A percentile compares a stretch with the other conserved stretches of the same genome.
These are phyloP conservation scores for Lachnellula arida DNA, from an alignment of 2,329 filamentous ascomycete species.

Conservation along the genomic window DNA sequence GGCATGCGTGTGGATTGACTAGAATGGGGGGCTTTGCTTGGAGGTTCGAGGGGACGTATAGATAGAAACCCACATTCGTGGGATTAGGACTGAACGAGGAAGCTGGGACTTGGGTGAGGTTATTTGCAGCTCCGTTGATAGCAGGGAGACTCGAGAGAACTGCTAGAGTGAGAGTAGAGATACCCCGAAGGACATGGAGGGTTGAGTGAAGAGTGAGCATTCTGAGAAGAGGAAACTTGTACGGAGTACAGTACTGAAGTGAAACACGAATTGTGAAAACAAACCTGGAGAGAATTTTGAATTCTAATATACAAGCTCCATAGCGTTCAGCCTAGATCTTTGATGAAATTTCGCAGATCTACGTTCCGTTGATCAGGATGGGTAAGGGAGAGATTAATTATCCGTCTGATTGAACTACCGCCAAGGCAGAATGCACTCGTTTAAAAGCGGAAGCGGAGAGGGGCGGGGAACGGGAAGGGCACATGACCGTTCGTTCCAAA, in stretches of 20 bases:
- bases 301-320: no score
- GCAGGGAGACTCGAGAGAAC: conserved; percentile 2
- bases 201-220: not conserved
- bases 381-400: not conserved
- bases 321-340: not conserved
- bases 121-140: conserved; percentile 9
- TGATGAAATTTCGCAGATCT: not conserved
- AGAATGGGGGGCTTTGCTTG: conserved; percentile 17
- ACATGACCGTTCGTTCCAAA: no score
- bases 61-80: conserved; percentile 31
- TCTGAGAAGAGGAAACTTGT: not conserved
- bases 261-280: not conserved
- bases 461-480: no score
- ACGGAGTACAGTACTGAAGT: not conserved
- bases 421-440: no score
- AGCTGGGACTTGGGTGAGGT: conserved; percentile 30
- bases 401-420: not conserved
- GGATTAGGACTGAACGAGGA: conserved; percentile 40
- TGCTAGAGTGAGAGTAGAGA: not conserved
- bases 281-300: not conserved
- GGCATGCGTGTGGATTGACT: conserved; percentile 20
- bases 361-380: not conserved
- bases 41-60: conserved; percentile 19
- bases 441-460: no score
- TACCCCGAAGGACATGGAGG: not conserved